Percentiles rank a stretch among this genome's conserved stretches.
These are phyloP conservation scores for Botrytis deweyae DNA, from an alignment of 2,329 filamentous ascomycete genomes.

Conservation along the genomic window DNA sequence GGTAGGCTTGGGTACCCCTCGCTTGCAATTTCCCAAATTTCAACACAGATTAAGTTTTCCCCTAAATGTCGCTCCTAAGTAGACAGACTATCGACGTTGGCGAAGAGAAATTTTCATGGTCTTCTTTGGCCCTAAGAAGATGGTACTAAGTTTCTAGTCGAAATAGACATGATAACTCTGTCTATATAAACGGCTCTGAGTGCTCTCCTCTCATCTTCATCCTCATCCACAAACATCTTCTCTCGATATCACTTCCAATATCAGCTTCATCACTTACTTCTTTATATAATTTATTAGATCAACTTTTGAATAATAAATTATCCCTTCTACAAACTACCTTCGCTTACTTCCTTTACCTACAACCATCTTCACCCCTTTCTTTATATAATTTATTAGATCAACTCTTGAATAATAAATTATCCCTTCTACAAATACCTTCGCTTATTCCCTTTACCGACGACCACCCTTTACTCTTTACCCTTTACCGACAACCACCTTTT, in stretches of 20 bases:
- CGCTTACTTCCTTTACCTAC: not conserved
- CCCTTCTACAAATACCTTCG: not conserved
- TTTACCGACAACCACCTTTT: too few relatives aligned
- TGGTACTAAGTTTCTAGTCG: not conserved
- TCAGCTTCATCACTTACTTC: not conserved
- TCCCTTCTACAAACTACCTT: not conserved
- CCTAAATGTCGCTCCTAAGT: rapidly evolving
- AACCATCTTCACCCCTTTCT: not conserved
- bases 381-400: not conserved
- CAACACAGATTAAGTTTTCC: not conserved
- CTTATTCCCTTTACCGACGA: not conserved
- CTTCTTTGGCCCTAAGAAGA: not conserved
- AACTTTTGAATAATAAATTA: not conserved
- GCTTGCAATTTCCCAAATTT: not conserved
- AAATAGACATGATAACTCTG: not conserved
- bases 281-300: not conserved
- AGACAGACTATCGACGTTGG: too few relatives aligned
- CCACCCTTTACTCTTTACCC: too few relatives aligned
- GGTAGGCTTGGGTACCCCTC: too few relatives aligned
- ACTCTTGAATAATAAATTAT: not conserved
- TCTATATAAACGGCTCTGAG: not conserved
- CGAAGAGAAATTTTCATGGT: not conserved
- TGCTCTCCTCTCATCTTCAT: too few relatives aligned
- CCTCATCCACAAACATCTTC: too few relatives aligned
- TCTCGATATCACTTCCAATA: not conserved